phyloP scores from a whole-genome alignment of 2,329 filamentous ascomycete genomes.

The Aspergillus ruber region DNA sequence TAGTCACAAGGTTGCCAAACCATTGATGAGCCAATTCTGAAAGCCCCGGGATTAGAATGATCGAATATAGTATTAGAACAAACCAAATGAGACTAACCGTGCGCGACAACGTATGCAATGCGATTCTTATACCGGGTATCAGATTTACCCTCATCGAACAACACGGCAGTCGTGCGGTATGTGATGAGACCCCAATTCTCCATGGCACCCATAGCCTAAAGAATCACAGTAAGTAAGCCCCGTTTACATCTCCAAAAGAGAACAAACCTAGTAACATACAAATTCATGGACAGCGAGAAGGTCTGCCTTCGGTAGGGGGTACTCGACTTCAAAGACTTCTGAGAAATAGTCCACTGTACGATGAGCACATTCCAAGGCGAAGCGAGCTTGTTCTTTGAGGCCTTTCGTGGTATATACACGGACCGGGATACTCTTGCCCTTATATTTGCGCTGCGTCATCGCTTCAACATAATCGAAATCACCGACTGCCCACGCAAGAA shows the following conservation, averaged over 20 bases:
- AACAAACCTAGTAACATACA: constrained; percentile 44
- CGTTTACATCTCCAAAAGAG: neutral
- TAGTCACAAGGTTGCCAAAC: constrained; percentile 92
- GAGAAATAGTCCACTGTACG: constrained; percentile 96
- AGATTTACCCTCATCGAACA: constrained; percentile 91
- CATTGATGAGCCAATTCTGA: constrained; percentile 86
- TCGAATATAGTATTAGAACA: neutral
- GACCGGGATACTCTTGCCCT: constrained; percentile 84
- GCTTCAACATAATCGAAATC: constrained; percentile 97
- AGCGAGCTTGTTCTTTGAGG: constrained; percentile 85
- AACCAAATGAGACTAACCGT: constrained; percentile 41
- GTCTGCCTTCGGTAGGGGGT: constrained; percentile 87
- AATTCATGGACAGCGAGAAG: constrained; percentile 90
- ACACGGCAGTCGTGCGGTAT: constrained; percentile 86
- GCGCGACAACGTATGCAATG: constrained; percentile 95
- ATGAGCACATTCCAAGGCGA: constrained; percentile 83
- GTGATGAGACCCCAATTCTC: constrained; percentile 97
- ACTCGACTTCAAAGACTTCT: constrained; percentile 85
- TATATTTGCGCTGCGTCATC: constrained; percentile 81
- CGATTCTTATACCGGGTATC: constrained; percentile 87
- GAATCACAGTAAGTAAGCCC: constrained; percentile 39
- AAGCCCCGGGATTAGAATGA: constrained; percentile 3
- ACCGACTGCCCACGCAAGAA: constrained; percentile 88
- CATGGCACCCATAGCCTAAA: constrained; percentile 62
- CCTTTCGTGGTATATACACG: constrained; percentile 93